Evolutionary conservation across 2,329 filamentous ascomycete species (phyloP), one percentile per base, ranked within the genome.

Genomic region (Fusarium keratoplasticum): DNA sequence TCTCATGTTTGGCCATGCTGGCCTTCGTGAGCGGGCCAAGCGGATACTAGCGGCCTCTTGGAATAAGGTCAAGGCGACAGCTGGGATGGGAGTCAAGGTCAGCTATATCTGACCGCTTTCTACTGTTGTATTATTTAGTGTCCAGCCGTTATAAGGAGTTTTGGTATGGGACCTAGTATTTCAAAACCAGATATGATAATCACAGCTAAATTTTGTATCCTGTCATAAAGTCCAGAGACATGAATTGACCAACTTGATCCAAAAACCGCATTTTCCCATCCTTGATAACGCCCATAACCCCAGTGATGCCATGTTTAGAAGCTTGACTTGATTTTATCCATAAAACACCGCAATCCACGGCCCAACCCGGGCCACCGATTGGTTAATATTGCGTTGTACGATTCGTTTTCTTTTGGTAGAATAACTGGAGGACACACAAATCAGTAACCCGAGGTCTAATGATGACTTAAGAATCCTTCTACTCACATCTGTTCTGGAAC

Each of bases 11-110:
- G 93, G 94, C 67, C 89, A 94, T 77, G 89, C 90, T 77, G 92
- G 93, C 79, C 86, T 97, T 16, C 89, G 95, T 44, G 91, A 97
- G 75, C 89, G 93, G 73, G 82, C 98, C 38, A 88, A 91, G 80
- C 88, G 91, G 64, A 86, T 95, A 40, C 80, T 97, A 50, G 89
- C 89, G 42, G 86, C 88, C 31, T 91, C 91, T 11, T 97, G 95
- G 95, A 89, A 90, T 64, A 98, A 97, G 84, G 85, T 98, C 44
- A 91, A 90, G 81, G 89, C 91, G 54, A 98, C 96, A 0, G 92
- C 96, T 6, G 95, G 95, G 2, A 98, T 98, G 96, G 96, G 96
- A 3, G 94, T 97, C 73, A 98, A 98, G 86, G 95, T 98, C 79
- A 97, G 94, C 81, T 98, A 98, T 84, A 97, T 99, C 69, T 98